These are phyloP conservation scores for Nemania sp. DNA, from an alignment of 2,329 filamentous ascomycete genomes.

Conservation along the genomic window DNA sequence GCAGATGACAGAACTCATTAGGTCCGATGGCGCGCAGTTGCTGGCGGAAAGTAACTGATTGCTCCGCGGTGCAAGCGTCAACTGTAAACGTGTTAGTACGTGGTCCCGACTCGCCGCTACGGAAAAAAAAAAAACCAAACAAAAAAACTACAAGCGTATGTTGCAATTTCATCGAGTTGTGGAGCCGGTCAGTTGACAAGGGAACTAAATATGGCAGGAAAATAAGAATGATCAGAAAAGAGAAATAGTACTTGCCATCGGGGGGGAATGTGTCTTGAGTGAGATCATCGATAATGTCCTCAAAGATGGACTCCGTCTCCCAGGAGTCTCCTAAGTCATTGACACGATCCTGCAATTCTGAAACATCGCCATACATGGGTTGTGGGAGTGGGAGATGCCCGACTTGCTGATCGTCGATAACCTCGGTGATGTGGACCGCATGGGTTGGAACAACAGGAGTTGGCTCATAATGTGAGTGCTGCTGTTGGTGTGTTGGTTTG, in stretches of 20 bases:
- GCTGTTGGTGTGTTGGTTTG: slow-evolving; percentile 9
- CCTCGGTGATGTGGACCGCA: slow-evolving; percentile 30
- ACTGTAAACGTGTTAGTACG: slow-evolving; percentile 42
- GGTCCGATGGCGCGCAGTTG: slow-evolving; percentile 82
- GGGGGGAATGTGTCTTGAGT: slow-evolving; percentile 56
- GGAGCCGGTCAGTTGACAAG: not conserved
- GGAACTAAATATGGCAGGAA: not conserved
- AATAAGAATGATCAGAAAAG: not conserved
- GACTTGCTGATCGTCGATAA: slow-evolving; percentile 42
- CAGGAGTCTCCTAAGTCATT: slow-evolving; percentile 51
- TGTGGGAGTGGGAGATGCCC: slow-evolving; percentile 38
- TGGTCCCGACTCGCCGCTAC: not conserved
- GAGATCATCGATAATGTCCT: slow-evolving; percentile 60
- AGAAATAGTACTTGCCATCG: slow-evolving; percentile 47
- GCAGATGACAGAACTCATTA: slow-evolving; percentile 78
- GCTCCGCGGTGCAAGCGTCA: slow-evolving; percentile 62
- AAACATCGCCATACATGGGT: slow-evolving; percentile 31
- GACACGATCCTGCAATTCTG: slow-evolving; percentile 41
- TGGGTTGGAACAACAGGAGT: not conserved
- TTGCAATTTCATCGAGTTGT: slow-evolving; percentile 8
- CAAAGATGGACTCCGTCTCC: slow-evolving; percentile 61
- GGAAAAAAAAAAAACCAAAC: not conserved
- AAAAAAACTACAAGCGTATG: no score
- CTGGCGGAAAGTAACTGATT: slow-evolving; percentile 75
- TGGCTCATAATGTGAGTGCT: not conserved